phyloP scores from a whole-genome alignment of 768 basidiomycete species.

The Tulasnella sp. region DNA sequence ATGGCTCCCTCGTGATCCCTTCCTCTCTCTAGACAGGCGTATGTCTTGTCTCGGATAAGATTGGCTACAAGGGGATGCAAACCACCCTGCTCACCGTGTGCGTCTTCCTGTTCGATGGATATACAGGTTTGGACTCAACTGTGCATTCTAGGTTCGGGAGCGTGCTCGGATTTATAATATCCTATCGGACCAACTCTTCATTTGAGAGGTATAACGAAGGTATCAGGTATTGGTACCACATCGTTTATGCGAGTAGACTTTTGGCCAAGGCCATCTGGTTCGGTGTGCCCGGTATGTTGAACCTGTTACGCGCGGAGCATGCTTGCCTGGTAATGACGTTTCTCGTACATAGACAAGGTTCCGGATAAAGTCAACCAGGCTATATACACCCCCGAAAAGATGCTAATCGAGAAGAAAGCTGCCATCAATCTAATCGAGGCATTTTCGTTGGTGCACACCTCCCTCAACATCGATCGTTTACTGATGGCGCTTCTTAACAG shows the following conservation, averaged over 20 bases:
- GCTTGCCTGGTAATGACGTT: not conserved
- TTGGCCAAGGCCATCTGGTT: conserved; percentile 45
- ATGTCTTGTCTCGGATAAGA: conserved; percentile 35
- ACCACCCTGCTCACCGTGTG: conserved; percentile 56
- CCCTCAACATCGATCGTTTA: too few relatives aligned
- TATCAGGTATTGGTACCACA: conserved; percentile 52
- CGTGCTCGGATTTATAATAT: conserved; percentile 61
- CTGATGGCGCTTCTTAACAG: too few relatives aligned
- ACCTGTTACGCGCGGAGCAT: not conserved
- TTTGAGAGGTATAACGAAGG: conserved; percentile 49
- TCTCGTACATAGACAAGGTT: too few relatives aligned
- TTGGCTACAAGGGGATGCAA: conserved; percentile 34
- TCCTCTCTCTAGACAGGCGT: conserved; percentile 28
- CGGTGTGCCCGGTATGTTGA: conserved; percentile 42
- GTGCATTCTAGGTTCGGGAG: conserved; percentile 35
- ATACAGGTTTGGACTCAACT: conserved; percentile 18
- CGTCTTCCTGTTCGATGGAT: conserved; percentile 21
- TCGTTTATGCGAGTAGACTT: conserved; percentile 28
- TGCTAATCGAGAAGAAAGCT: conserved; percentile 55
- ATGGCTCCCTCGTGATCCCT: not conserved
- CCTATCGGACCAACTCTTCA: conserved; percentile 23
- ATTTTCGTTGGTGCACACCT: conserved; percentile 35
- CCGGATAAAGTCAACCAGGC: too few relatives aligned
- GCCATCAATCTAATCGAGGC: conserved; percentile 56
- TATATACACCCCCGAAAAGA: conserved; percentile 24